Evolutionary conservation across 2,329 filamentous ascomycete genomes (phyloP), one percentile per base, ranked within the genome.

Genomic region (Allantophomopsis cytisporea): DNA sequence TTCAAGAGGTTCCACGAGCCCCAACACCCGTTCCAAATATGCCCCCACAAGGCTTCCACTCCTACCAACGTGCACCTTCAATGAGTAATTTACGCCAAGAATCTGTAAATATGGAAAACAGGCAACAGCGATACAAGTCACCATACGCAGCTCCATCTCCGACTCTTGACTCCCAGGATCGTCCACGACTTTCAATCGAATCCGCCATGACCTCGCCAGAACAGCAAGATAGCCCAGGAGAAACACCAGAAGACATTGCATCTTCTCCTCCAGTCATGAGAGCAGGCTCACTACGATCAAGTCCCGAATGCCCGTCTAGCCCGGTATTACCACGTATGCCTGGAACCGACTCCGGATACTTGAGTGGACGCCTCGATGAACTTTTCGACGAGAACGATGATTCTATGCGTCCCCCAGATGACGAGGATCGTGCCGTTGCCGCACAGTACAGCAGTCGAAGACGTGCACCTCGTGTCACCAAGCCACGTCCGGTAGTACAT

Each of bases 181-280:
- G 51, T 35, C 33, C 54, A 4, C 48, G 51, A 39, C 38, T 44
- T 14, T 57, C 55, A 1, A 57, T 57, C 31, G 69, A 75, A 39
- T 59, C 64, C 4, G 58, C 59, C n/a, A 54, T 61, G 35, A 62
- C 62, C 20, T 68, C 68, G 12, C 63, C 68, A 21, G 67, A 69
- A 44, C 64, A 66, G 36, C 51, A 58, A 37, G 42, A 42, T n/a
- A 57, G 63, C 70, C 74, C 39, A 21, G 72, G 68, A 39, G 68
- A 81, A 41, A 93, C 86, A 39, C 82, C 86, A 4, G 77, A 76
- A 37, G 83, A 85, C 39, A 85, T 96, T 49, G 83, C 83, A 2
- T 96, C 91, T 0, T 96, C 89, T 3, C 89, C 89, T 12, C 91
- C 91, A 1, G 69, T 93, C 1, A 76, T 87, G 45, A 71, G 75